Evolutionary conservation across 208 protist genomes (phyloP).

Genomic region (Wallacemonas collosoma): DNA sequence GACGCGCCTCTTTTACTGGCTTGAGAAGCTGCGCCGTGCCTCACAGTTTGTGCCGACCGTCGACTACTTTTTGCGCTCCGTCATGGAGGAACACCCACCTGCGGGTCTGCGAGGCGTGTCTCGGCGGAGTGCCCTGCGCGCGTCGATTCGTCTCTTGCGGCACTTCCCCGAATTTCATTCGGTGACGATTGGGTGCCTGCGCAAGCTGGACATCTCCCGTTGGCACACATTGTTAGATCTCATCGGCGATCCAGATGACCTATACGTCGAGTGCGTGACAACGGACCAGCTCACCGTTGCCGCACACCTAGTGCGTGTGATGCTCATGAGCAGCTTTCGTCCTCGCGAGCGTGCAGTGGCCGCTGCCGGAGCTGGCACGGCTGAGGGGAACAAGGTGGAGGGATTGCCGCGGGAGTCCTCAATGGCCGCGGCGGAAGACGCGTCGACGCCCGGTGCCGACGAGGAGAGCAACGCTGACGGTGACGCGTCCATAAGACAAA

Average conservation of each 20-base stretch:
- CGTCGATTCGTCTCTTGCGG: constrained; percentile 51
- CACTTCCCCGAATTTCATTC: constrained; percentile 73
- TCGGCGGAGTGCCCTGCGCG: constrained; percentile 44
- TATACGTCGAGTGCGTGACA: constrained; percentile 76
- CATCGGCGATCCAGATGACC: constrained; percentile 54
- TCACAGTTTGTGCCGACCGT: constrained; percentile 55
- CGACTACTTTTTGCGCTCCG: constrained; percentile 68
- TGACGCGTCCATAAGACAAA: background rate
- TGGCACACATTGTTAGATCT: constrained; percentile 69
- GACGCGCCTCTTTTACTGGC: constrained; percentile 55
- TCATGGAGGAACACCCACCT: constrained; percentile 56
- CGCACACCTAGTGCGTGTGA: constrained; percentile 65
- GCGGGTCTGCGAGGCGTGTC: constrained; percentile 37
- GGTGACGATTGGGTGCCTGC: constrained; percentile 69
- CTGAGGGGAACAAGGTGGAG: background rate
- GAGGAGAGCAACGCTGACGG: background rate
- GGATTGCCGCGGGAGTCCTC: background rate
- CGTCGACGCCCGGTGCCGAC: background rate
- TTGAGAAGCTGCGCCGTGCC: constrained; percentile 61
- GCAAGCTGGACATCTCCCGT: constrained; percentile 70
- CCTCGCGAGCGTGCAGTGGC: background rate
- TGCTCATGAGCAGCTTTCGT: constrained; percentile 58
- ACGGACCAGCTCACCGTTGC: constrained; percentile 59
- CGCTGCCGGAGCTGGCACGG: background rate
- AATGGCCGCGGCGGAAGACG: background rate